A percentile compares a stretch with the other conserved stretches of the same genome.
Conservation (phyloP, 768 basidiomycete species). For the Lactarius psammicola region DNA sequence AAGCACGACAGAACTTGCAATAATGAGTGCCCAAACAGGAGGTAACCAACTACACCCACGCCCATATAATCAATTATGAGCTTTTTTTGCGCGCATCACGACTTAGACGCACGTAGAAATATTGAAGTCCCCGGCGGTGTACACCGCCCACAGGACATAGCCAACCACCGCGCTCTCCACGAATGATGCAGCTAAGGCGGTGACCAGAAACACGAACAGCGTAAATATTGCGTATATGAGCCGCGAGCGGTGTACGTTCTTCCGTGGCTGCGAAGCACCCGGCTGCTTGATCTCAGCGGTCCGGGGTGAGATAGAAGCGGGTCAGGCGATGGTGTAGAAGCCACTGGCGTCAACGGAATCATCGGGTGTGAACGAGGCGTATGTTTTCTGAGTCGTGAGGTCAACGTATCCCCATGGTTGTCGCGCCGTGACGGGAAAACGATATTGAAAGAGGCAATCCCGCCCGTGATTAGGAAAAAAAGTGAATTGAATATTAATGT, state of each 20-base stretch:
- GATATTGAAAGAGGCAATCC: slow-evolving; percentile 28
- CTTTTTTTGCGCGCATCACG: not conserved
- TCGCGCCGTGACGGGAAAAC: slow-evolving; percentile 22
- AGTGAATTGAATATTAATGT: slow-evolving; percentile 27
- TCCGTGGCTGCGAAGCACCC: slow-evolving; percentile 5
- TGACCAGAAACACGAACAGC: slow-evolving; percentile 22
- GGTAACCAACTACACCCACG: slow-evolving; percentile 22
- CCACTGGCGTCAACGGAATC: slow-evolving; percentile 23
- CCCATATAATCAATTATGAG: not conserved
- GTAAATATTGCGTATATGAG: slow-evolving; percentile 25
- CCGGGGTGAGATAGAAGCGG: slow-evolving; percentile 2
- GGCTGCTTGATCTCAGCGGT: not conserved
- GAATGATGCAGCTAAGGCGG: slow-evolving; percentile 19
- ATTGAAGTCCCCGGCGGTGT: slow-evolving; percentile 21
- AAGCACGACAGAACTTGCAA: slow-evolving; percentile 21
- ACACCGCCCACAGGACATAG: slow-evolving; percentile 27
- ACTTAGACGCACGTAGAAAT: slow-evolving; percentile 27
- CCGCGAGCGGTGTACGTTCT: slow-evolving; percentile 26
- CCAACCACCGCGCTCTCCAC: slow-evolving; percentile 27
- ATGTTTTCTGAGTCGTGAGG: not conserved
- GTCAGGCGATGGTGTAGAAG: slow-evolving; percentile 15
- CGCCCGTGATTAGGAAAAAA: slow-evolving; percentile 24
- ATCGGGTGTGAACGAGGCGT: not conserved
- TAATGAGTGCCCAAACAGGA: slow-evolving; percentile 29
- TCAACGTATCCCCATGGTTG: not conserved